Conservation (phyloP, 1,139 yeast genomes). For the Blastobotrys buckinghamii region DNA sequence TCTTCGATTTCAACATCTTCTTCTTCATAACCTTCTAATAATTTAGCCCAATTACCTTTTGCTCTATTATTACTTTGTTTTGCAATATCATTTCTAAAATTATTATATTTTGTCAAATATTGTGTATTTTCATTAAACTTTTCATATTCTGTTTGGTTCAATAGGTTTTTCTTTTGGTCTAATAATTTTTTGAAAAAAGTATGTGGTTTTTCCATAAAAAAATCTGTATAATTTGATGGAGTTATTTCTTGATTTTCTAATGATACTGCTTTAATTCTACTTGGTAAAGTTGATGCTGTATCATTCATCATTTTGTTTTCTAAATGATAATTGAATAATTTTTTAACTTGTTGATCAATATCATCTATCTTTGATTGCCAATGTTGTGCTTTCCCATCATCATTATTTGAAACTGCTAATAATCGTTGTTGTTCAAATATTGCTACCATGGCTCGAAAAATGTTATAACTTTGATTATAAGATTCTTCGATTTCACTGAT, state of each 20-base stretch:
- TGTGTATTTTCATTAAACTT: background rate
- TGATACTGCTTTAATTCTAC: background rate
- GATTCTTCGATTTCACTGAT: background rate
- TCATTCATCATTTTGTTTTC: background rate
- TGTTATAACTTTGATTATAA: background rate
- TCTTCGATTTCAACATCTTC: constrained; percentile 27
- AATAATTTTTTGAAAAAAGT: background rate
- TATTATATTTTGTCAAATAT: constrained; percentile 24
- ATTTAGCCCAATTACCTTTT: constrained; percentile 13
- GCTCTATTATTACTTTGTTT: constrained; percentile 19
- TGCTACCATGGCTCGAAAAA: constrained; percentile 4
- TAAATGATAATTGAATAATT: background rate
- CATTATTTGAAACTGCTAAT: background rate
- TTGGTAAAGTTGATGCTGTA: background rate
- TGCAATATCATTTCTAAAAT: constrained; percentile 21
- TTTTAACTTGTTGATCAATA: constrained; percentile 6
- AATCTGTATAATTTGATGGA: background rate
- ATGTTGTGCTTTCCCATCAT: background rate
- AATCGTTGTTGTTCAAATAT: constrained; percentile 3
- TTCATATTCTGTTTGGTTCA: background rate
- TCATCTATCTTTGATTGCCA: constrained; percentile 1
- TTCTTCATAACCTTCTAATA: constrained; percentile 20
- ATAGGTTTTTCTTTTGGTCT: background rate
- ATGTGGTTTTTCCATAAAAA: background rate
- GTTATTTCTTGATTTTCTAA: background rate